Base-by-base conservation (phyloP, 352 stramenopile species). In the Globisporangium perplexum region DNA sequence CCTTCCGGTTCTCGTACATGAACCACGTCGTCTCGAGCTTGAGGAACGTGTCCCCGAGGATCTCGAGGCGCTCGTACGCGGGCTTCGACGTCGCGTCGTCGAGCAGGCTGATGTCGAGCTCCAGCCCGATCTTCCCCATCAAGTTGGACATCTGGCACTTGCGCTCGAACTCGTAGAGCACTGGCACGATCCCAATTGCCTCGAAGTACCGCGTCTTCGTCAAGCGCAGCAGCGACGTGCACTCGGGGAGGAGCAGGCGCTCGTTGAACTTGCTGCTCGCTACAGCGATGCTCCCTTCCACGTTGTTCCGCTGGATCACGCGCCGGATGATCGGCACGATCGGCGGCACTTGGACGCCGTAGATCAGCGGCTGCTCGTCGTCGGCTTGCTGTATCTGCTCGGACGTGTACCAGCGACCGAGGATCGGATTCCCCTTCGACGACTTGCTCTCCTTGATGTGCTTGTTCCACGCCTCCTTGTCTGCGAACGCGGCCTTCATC, bases 21-120 rank as follows among this genome's bases (percentile, higher is more conserved):
- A 82, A 90, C 84, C 84, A 93, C 28, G 77, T 84, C 22, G 84
- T 93, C 51, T 95, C 84, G 35, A 95, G 70, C 57, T 95, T 95
- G 28, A 95, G 48, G 50, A 82, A 95, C 24, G 82, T 93, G 47
- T 95, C 84, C 3, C 84, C 84, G 2, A 95, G 54, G 47, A 90
- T 93, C 66, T 95, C 84, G 1, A 90, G 59, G 3, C 79, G 80
- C 50, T 95, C 84, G 56, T 95, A 95, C 5, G 69, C 71, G 23
- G 84, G 82, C 53, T 92, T 93, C n/a, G 80, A 88, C 14, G 84
- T 95, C 14, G 84, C 77, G 39, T 95, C 77, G 46, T 90, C 71
- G 35, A 95, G 60, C 33, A 90, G 63, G n/a, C 60, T 57, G 55
- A 90, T 74, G 35, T 95, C 78, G 1, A 95, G 56, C 42, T 93